These are phyloP conservation scores for Hyaloraphidium curvatum DNA, from an alignment of 192 early-diverging fungal species.

Conservation along the genomic window DNA sequence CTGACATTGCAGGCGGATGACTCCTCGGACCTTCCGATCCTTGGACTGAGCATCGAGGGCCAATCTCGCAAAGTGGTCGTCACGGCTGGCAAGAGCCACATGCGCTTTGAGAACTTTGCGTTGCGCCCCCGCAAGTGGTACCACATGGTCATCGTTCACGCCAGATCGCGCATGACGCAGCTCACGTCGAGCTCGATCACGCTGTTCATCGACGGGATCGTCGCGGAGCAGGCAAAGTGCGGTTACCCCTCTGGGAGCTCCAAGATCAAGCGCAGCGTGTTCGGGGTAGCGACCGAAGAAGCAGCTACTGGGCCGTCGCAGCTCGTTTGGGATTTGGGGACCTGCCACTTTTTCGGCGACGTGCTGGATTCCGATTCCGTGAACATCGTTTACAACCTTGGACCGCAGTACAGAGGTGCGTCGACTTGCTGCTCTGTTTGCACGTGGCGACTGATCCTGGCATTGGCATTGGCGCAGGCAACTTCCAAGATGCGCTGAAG, in stretches of 20 bases:
- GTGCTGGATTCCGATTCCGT: slow-evolving; percentile 34
- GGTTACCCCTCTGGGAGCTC: slow-evolving; percentile 22
- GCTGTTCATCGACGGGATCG: slow-evolving; percentile 39
- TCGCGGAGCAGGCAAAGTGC: slow-evolving; percentile 31
- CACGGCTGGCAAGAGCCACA: neutral
- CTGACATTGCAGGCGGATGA: neutral
- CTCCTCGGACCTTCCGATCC: neutral
- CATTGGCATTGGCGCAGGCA: slow-evolving; percentile 9
- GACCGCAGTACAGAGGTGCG: slow-evolving; percentile 28
- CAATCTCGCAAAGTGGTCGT: neutral
- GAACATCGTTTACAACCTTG: slow-evolving; percentile 37
- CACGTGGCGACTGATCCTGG: neutral
- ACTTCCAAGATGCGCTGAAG: slow-evolving; percentile 39
- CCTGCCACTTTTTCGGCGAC: slow-evolving; percentile 41
- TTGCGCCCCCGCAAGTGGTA: slow-evolving; percentile 42
- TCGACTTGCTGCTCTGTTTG: neutral
- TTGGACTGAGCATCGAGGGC: neutral
- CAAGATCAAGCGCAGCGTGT: slow-evolving; percentile 18
- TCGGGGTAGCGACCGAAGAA: slow-evolving; percentile 15
- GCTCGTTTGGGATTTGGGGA: slow-evolving; percentile 40
- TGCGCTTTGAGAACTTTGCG: slow-evolving; percentile 23
- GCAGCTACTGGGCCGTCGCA: neutral
- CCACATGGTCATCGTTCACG: slow-evolving; percentile 44
- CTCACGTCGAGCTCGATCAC: slow-evolving; percentile 25
- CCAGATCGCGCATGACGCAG: slow-evolving; percentile 25